Percentiles rank a stretch among this genome's conserved stretches.
These are phyloP conservation scores for Calonectria hawksworthii DNA, from an alignment of 2,329 filamentous ascomycete species.

Conservation along the genomic window DNA sequence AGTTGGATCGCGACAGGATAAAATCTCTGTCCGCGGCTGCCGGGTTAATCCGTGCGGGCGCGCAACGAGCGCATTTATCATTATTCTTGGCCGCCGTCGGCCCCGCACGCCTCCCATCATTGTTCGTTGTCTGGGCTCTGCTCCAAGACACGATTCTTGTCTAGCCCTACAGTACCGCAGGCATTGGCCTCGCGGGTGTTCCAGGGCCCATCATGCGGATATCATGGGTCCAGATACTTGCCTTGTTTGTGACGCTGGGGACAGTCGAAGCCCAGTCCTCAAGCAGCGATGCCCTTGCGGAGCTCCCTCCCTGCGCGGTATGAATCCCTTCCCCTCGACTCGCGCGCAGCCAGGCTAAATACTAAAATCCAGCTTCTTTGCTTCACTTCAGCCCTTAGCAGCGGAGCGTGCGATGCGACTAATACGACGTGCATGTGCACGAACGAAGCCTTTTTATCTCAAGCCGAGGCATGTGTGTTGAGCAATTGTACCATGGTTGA, in stretches of 20 bases:
- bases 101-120: neutral
- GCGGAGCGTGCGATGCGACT: neutral
- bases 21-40: neutral
- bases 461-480: neutral
- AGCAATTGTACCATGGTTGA: neutral
- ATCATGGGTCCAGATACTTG: neutral
- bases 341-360: neutral
- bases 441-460: neutral
- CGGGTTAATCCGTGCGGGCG: neutral
- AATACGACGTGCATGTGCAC: neutral
- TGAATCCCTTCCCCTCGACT: neutral
- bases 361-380: neutral
- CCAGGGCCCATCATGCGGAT: neutral
- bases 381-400: neutral
- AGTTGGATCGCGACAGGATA: neutral
- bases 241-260: neutral
- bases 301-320: neutral
- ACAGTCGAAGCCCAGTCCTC: neutral
- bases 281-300: neutral
- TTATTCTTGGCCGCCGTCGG: neutral
- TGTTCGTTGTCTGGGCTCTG: neutral
- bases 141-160: neutral
- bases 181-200: neutral
- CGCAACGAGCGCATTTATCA: neutral
- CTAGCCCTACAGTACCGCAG: neutral